Base-by-base conservation (phyloP, 441 rosid species). In the Gossypium lobatum region DNA sequence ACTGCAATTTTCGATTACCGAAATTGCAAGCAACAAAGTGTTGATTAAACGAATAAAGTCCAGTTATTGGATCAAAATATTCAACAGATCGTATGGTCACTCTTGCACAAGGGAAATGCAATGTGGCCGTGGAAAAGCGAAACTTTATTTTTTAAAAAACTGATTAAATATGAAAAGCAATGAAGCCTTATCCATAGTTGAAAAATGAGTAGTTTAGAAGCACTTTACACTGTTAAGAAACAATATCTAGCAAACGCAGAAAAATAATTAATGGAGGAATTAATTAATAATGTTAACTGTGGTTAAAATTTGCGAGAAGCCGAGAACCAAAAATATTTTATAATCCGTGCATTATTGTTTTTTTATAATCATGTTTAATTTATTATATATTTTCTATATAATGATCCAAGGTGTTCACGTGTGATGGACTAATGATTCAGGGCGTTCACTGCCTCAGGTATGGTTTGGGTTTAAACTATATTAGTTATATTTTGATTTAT, bases 11-110 rank as follows among this genome's bases (percentile, higher is more conserved):
- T 72, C 45, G 61, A 60, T 14, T 11, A 1, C 8, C 25, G 8
- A 39, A 39, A 64, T 64, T 18, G 52, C 26, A 39, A 39, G 31
- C 52, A 64, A 39, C 52, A 39, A 34, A 37, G 50, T 7, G n/a
- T 45, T 20, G 28, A 65, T 76, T 72, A 77, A 70, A 75, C 72
- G 53, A 75, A 63, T 62, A 77, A 78, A 71, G 59, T 42, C 73
- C 55, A 76, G 71, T 16, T 21, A 16, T 53, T 16, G 57, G 10
- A 4, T 53, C 21, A 17, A 53, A 17, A 53, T 17, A 17, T 53
- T 53, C 55, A 52, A 6, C 58, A 53, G 58, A 17, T 53, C 21
- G 58, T 16, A 52, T n/a, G 55, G 6, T 53, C 58, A 53, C 17
- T 53, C 23, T 53, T 16, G 58, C 23, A 6, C 10, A 53, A 53